Conservation (phyloP, 2,329 filamentous ascomycete genomes). For the Alternaria gansuensis region DNA sequence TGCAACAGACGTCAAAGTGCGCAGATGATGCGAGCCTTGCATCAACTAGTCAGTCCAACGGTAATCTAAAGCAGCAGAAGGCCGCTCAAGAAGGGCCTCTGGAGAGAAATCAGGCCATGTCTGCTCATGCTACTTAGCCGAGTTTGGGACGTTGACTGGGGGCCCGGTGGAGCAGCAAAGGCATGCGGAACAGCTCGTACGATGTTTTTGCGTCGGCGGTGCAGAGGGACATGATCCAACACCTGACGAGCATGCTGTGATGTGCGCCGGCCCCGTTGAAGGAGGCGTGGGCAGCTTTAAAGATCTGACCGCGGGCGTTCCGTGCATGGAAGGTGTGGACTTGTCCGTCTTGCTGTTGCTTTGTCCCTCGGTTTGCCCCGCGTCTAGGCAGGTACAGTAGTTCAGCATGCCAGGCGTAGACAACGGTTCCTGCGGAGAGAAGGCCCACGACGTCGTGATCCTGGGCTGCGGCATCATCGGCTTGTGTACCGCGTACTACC, state of each 20-base stretch:
- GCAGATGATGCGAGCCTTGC: conserved; percentile 21
- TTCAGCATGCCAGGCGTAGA: conserved; percentile 8
- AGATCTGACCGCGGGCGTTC: not conserved
- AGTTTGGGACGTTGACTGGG: conserved; percentile 8
- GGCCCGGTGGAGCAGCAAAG: conserved; percentile 6
- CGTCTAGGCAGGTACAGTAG: not conserved
- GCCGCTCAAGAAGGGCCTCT: not conserved
- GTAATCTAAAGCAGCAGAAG: conserved; percentile 11
- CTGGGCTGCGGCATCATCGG: conserved; percentile 59
- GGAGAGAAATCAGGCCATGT: conserved; percentile 22
- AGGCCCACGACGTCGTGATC: conserved; percentile 42
- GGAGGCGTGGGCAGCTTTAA: not conserved
- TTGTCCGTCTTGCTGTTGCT: not conserved
- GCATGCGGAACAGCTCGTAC: conserved; percentile 12
- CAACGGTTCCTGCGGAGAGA: conserved; percentile 14
- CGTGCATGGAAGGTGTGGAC: not conserved
- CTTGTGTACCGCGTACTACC: conserved; percentile 67
- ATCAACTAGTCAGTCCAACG: conserved; percentile 9
- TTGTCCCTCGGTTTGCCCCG: conserved; percentile 6
- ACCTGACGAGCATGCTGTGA: conserved; percentile 7
- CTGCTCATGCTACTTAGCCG: conserved; percentile 17
- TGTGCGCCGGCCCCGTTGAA: conserved; percentile 1
- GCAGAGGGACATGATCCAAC: conserved; percentile 5
- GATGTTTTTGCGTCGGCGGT: conserved; percentile 8
- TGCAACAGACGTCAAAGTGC: not conserved